Evolutionary conservation across 2,329 filamentous ascomycete genomes (phyloP).

Genomic region (Talaromyces sp.): DNA sequence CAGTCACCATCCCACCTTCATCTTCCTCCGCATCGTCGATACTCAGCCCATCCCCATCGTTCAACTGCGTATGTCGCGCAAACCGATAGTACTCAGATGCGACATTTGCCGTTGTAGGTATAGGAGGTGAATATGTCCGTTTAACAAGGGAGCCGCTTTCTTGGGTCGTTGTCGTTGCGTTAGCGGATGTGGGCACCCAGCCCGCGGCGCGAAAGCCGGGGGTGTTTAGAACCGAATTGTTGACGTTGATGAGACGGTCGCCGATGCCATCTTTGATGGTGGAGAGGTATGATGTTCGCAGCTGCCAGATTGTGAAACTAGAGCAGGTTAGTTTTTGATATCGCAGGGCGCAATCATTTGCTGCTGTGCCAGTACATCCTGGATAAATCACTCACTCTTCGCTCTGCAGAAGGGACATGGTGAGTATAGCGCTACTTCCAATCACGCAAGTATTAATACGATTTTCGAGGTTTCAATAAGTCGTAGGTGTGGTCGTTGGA

Average conservation of each 20-base stretch:
- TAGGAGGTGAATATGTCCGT: conserved; percentile 64
- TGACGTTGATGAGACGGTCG: conserved; percentile 63
- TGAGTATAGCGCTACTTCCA: background rate
- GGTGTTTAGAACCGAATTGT: conserved; percentile 61
- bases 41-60: conserved; percentile 29
- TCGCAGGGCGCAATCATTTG: conserved; percentile 1
- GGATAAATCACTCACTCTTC: conserved; percentile 45
- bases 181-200: conserved; percentile 48
- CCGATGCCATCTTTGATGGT: conserved; percentile 64
- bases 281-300: conserved; percentile 62
- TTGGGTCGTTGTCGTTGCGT: conserved; percentile 34
- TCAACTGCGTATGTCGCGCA: conserved; percentile 28
- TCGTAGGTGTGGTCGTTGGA: background rate
- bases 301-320: conserved; percentile 64
- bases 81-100: conserved; percentile 62
- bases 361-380: background rate
- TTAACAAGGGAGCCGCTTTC: conserved; percentile 49
- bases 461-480: background rate
- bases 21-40: conserved; percentile 56
- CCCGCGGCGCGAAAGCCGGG: conserved; percentile 63
- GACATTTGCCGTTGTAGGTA: conserved; percentile 57
- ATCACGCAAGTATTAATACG: background rate
- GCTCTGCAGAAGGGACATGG: conserved; percentile 51
- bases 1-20: conserved; percentile 62
- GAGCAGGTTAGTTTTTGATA: background rate